Evolutionary conservation across 345 rosid species (phyloP).

Genomic region (Diplotaxis tenuifolia): DNA sequence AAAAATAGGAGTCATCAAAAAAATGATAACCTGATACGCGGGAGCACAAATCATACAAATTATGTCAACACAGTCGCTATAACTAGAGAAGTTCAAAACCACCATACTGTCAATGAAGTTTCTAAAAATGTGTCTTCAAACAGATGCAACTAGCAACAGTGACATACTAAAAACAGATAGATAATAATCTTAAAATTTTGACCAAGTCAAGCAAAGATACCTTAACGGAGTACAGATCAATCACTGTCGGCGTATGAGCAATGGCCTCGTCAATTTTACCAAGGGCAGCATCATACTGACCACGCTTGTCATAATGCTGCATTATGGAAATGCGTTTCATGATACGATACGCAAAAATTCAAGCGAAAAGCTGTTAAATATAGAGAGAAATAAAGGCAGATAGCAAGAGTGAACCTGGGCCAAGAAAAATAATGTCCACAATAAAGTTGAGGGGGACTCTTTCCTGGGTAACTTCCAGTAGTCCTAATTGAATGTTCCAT

Average conservation of each 20-base stretch:
- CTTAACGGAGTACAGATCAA: constrained; percentile 93
- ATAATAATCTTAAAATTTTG: background rate
- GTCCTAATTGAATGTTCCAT: constrained; percentile 76
- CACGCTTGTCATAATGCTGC: constrained; percentile 98
- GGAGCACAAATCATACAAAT: constrained; percentile 12
- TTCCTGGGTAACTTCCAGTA: constrained; percentile 69
- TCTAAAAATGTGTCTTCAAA: background rate
- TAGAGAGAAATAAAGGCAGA: constrained; percentile 18
- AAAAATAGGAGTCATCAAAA: constrained; percentile 5
- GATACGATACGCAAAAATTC: constrained; percentile 8
- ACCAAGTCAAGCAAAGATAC: constrained; percentile 42
- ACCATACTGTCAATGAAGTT: constrained; percentile 10
- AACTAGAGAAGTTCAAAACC: constrained; percentile 6
- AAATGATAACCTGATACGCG: background rate
- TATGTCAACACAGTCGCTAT: constrained; percentile 2
- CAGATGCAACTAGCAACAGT: constrained; percentile 5
- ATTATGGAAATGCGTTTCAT: constrained; percentile 16
- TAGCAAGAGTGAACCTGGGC: constrained; percentile 70
- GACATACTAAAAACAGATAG: background rate
- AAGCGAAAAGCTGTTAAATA: constrained; percentile 8
- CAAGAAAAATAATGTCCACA: constrained; percentile 91
- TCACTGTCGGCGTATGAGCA: constrained; percentile 92
- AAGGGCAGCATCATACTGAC: constrained; percentile 74
- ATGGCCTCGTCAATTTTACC: constrained; percentile 88
- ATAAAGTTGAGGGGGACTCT: constrained; percentile 90